A percentile compares a stretch with the other conserved stretches of the same genome.
phyloP scores from a whole-genome alignment of 108 stramenopile species.

The Cyclotella choctawhatcheeana region DNA sequence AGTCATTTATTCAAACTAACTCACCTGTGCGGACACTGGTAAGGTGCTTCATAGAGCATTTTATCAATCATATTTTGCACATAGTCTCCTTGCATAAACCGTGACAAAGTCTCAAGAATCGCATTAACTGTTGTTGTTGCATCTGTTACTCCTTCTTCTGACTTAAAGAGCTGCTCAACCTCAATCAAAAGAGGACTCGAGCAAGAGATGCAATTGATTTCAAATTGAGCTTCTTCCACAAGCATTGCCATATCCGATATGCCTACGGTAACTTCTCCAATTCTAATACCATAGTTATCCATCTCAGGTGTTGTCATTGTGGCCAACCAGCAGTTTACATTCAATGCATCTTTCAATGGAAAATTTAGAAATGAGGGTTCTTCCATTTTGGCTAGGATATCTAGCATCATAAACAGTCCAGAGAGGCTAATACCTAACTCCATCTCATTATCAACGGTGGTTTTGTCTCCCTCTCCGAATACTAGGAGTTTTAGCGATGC shows the following conservation, averaged over 20 bases:
- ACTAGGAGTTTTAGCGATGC: slow-evolving; percentile 36
- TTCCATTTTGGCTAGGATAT: slow-evolving; percentile 48
- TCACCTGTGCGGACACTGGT: slow-evolving; percentile 63
- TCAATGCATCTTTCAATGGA: slow-evolving; percentile 49
- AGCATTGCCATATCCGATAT: slow-evolving; percentile 49
- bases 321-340: slow-evolving; percentile 69
- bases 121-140: slow-evolving; percentile 54
- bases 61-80: slow-evolving; percentile 68
- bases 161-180: slow-evolving; percentile 47
- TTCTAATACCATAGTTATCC: slow-evolving; percentile 28
- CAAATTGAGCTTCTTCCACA: slow-evolving; percentile 52
- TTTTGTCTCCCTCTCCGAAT: slow-evolving; percentile 35
- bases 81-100: slow-evolving; percentile 57
- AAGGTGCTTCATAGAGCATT: slow-evolving; percentile 56
- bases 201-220: slow-evolving; percentile 66
- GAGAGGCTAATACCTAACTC: slow-evolving; percentile 41
- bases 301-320: slow-evolving; percentile 47
- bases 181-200: slow-evolving; percentile 66
- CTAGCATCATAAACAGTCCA: slow-evolving; percentile 39
- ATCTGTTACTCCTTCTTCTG: slow-evolving; percentile 53
- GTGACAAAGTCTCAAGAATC: slow-evolving; percentile 8
- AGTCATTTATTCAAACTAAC: background rate
- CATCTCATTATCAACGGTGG: slow-evolving; percentile 60
- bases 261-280: slow-evolving; percentile 35
- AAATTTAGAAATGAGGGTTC: slow-evolving; percentile 58